Percentiles rank a stretch among this genome's conserved stretches.
Conservation (phyloP, 352 stramenopile species). For the Elongisporangium senticosum region DNA sequence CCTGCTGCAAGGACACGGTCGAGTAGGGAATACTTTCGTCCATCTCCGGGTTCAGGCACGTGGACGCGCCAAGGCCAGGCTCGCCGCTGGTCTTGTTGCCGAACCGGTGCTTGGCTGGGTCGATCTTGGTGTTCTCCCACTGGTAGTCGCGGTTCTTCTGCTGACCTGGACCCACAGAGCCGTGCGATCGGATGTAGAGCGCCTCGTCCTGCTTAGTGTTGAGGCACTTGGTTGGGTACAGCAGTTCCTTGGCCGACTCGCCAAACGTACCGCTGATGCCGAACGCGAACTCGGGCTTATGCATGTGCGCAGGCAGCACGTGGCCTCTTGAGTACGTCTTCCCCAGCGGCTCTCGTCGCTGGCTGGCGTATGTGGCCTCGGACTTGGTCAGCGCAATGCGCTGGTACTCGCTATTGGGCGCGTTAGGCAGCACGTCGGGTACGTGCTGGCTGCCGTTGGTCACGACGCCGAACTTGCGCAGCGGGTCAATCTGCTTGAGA, state of each 20-base stretch:
- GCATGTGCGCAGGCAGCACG: conserved; percentile 50
- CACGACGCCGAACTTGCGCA: conserved; percentile 59
- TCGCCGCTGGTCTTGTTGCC: conserved; percentile 47
- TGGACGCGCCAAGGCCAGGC: conserved; percentile 34
- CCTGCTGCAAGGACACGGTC: conserved; percentile 49
- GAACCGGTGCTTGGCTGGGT: conserved; percentile 69
- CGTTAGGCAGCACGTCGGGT: conserved; percentile 42
- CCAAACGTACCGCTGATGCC: conserved; percentile 61
- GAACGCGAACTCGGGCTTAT: conserved; percentile 55
- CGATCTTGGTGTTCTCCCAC: conserved; percentile 62
- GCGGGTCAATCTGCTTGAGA: conserved; percentile 53
- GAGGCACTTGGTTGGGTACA: conserved; percentile 57
- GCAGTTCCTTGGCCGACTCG: conserved; percentile 80
- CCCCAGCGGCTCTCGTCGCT: conserved; percentile 74
- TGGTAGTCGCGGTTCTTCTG: conserved; percentile 84
- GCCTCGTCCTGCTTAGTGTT: conserved; percentile 61
- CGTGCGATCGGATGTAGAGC: conserved; percentile 76
- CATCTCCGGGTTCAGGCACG: conserved; percentile 68
- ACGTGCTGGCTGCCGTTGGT: conserved; percentile 72
- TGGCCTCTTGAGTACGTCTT: conserved; percentile 64
- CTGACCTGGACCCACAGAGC: conserved; percentile 70
- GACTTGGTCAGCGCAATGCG: conserved; percentile 60
- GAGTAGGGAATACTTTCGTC: conserved; percentile 38
- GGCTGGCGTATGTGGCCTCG: conserved; percentile 74
- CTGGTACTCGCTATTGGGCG: conserved; percentile 48